phyloP scores from a whole-genome alignment of 2,329 filamentous ascomycete species.

The Pseudogymnoascus sp. region DNA sequence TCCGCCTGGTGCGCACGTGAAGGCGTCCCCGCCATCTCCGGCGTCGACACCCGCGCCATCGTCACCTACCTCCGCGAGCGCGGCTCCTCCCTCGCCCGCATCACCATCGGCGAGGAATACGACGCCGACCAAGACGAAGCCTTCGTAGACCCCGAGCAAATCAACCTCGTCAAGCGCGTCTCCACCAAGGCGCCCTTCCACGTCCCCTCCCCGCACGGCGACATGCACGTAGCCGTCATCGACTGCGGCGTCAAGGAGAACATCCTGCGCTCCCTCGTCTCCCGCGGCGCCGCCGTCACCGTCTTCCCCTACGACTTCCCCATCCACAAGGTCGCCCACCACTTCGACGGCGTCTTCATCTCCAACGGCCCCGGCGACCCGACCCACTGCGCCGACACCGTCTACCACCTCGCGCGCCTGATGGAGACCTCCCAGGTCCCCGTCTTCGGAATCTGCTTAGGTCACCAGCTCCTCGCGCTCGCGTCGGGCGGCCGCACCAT shows the following conservation, averaged over 20 bases:
- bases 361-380: conserved; percentile 94
- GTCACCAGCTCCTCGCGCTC: conserved; percentile 89
- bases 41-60: conserved; percentile 93
- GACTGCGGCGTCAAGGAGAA: conserved; percentile 99
- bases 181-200: conserved; percentile 98
- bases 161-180: conserved; percentile 92
- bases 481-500: conserved; percentile 82
- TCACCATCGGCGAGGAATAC: conserved; percentile 94
- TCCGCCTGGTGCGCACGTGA: conserved; percentile 92
- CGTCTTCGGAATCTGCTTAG: conserved; percentile 93
- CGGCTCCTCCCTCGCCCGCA: conserved; percentile 89
- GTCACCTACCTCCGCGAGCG: conserved; percentile 94
- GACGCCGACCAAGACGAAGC: conserved; percentile 97
- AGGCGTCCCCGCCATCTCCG: conserved; percentile 90
- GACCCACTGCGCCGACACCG: conserved; percentile 71
- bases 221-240: conserved; percentile 85
- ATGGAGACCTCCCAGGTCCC: conserved; percentile 85
- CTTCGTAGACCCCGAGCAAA: conserved; percentile 88
- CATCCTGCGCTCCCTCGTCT: conserved; percentile 89
- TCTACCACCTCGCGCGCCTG: conserved; percentile 57
- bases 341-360: conserved; percentile 98
- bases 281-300: conserved; percentile 83
- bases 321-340: conserved; percentile 94
- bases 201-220: conserved; percentile 73
- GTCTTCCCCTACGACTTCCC: conserved; percentile 96